Evolutionary conservation across 164 flowering plant genomes (phyloP).

Genomic region (Tinospora cordifolia): DNA sequence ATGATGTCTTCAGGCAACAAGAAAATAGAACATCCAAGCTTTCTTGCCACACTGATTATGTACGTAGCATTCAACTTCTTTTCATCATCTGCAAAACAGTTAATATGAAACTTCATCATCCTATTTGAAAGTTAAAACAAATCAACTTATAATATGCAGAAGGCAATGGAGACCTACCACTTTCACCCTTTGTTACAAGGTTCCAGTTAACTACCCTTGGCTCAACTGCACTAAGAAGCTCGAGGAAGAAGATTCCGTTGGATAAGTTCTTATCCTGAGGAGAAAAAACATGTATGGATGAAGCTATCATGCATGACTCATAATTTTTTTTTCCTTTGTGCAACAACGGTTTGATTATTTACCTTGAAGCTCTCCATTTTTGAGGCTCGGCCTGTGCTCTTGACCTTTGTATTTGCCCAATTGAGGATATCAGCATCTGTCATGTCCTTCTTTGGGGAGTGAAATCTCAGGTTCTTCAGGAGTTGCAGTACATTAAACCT

Average conservation of each 20-base stretch:
- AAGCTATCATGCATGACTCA: background rate
- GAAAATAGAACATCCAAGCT: conserved; percentile 92
- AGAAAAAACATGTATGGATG: background rate
- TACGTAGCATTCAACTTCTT: conserved; percentile 90
- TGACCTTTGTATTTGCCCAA: conserved; percentile 84
- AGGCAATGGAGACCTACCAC: conserved; percentile 32
- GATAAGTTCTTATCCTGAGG: conserved; percentile 73
- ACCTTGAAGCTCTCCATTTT: conserved; percentile 87
- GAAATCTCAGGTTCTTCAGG: conserved; percentile 65
- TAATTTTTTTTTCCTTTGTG: background rate
- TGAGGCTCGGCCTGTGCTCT: conserved; percentile 50
- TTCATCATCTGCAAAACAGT: conserved; percentile 53
- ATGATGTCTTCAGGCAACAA: conserved; percentile 94
- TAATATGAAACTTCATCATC: background rate
- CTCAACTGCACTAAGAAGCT: conserved; percentile 82
- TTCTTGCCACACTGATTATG: conserved; percentile 86
- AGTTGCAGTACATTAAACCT: conserved; percentile 79
- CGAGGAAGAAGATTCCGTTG: conserved; percentile 82
- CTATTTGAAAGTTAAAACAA: background rate
- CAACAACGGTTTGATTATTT: background rate
- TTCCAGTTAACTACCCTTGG: conserved; percentile 94
- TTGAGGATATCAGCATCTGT: conserved; percentile 67
- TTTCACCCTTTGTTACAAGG: conserved; percentile 78
- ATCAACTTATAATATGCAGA: background rate
- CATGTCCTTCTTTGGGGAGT: conserved; percentile 70